Percentiles rank a stretch among this genome's conserved stretches.
Evolutionary conservation across 1,139 yeast genomes (phyloP).

Genomic region (Nematodospora anomalae): DNA sequence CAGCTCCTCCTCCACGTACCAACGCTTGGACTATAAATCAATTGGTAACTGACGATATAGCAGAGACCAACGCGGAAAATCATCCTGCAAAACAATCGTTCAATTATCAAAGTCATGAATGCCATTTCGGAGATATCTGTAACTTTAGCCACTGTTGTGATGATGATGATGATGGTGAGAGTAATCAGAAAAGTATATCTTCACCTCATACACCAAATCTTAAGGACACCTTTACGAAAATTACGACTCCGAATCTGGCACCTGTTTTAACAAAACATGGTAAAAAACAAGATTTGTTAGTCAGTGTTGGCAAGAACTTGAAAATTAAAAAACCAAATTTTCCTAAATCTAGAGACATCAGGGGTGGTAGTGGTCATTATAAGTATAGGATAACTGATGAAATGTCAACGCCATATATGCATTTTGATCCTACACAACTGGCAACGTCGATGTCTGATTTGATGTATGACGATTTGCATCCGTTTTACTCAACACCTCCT

Average conservation of each 20-base stretch:
- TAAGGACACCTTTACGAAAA: not conserved
- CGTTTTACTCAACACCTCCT: not conserved
- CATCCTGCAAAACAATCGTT: not conserved
- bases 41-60: slow-evolving; percentile 6
- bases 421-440: not conserved
- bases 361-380: slow-evolving; percentile 11
- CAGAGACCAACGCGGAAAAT: not conserved
- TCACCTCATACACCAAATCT: slow-evolving; percentile 1
- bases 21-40: slow-evolving; percentile 20
- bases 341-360: slow-evolving; percentile 11
- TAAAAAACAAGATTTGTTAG: slow-evolving; percentile 8
- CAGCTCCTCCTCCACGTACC: slow-evolving; percentile 20
- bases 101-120: not conserved
- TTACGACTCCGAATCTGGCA: not conserved
- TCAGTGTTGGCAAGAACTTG: slow-evolving; percentile 16
- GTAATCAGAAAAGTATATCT: slow-evolving; percentile 1
- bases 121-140: not conserved
- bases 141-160: too few relatives aligned
- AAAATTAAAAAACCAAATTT: slow-evolving; percentile 16
- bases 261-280: not conserved
- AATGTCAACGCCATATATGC: not conserved
- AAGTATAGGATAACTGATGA: slow-evolving; percentile 7
- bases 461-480: not conserved
- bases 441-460: not conserved
- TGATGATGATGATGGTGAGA: not conserved